Evolutionary conservation across 2,329 filamentous ascomycete genomes (phyloP).

Genomic region (Alternaria consortialis): DNA sequence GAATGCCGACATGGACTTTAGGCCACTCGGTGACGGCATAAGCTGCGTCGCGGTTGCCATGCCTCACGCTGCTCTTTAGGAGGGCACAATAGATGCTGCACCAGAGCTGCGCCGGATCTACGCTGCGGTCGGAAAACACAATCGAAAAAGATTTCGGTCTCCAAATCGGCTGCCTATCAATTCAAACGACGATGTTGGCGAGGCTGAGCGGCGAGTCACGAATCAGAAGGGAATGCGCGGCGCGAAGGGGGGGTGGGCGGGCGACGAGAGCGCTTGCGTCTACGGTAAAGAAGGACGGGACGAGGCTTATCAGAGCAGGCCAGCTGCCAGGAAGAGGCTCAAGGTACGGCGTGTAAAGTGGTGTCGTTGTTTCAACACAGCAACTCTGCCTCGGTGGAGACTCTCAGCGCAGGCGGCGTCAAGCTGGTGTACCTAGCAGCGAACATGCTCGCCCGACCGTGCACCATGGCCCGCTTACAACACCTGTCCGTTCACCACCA

Average conservation of each 20-base stretch:
- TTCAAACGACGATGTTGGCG: conserved; percentile 17
- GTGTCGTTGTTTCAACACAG: conserved; percentile 29
- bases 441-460: conserved; percentile 15
- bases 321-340: conserved; percentile 31
- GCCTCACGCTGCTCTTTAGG: conserved; percentile 30
- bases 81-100: conserved; percentile 29
- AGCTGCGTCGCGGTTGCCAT: conserved; percentile 55
- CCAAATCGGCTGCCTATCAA: conserved; percentile 12
- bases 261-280: conserved; percentile 27
- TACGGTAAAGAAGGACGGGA: conserved; percentile 18
- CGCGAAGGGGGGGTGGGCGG: conserved; percentile 31
- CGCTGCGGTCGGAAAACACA: conserved; percentile 1
- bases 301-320: conserved; percentile 32
- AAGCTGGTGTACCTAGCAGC: conserved; percentile 15
- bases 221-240: conserved; percentile 35
- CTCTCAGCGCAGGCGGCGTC: conserved; percentile 16
- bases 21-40: conserved; percentile 55
- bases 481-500: conserved; percentile 21
- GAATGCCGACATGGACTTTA: conserved; percentile 55
- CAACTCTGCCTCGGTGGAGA: conserved; percentile 22
- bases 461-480: conserved; percentile 19
- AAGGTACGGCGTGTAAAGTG: conserved; percentile 12
- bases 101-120: conserved; percentile 34
- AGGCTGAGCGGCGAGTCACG: conserved; percentile 33
- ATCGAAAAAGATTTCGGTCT: not conserved